Conservation (phyloP, 805 yeast species). For the Jamesozyma rosinii region DNA sequence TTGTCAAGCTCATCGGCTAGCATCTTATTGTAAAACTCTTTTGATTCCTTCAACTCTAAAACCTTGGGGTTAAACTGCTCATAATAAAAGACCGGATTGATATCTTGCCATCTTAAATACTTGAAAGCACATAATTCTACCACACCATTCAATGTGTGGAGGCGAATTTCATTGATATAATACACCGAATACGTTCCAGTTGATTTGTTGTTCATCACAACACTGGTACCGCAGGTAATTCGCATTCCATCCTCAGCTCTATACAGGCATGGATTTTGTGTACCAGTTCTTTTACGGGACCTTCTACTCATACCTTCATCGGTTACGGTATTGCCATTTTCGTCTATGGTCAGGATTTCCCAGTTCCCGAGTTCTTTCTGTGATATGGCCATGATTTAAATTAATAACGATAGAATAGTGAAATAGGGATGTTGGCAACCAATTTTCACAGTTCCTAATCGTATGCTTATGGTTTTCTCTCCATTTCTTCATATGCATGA, state of each 20-base stretch:
- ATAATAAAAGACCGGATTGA: constrained; percentile 24
- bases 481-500: too few relatives aligned
- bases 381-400: constrained; percentile 15
- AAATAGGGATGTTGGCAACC: too few relatives aligned
- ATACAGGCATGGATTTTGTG: constrained; percentile 20
- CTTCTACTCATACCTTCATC: constrained; percentile 9
- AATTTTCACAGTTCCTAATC: too few relatives aligned
- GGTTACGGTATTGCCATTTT: constrained; percentile 10
- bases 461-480: too few relatives aligned
- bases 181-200: constrained; percentile 32
- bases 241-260: constrained; percentile 33
- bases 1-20: constrained; percentile 14
- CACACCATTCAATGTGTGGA: constrained; percentile 38
- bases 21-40: constrained; percentile 7
- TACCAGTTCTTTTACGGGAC: constrained; percentile 9
- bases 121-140: constrained; percentile 41
- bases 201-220: constrained; percentile 32
- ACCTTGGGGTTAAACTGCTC: constrained; percentile 10
- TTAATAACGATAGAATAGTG: too few relatives aligned
- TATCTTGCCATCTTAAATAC: constrained; percentile 35
- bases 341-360: constrained; percentile 17
- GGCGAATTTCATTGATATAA: constrained; percentile 39
- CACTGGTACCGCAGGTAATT: constrained; percentile 42
- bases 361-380: constrained; percentile 17
- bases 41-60: constrained; percentile 10